These are phyloP conservation scores for Phyllosticta ampelicida DNA, from an alignment of 2,329 filamentous ascomycete genomes.

Conservation along the genomic window DNA sequence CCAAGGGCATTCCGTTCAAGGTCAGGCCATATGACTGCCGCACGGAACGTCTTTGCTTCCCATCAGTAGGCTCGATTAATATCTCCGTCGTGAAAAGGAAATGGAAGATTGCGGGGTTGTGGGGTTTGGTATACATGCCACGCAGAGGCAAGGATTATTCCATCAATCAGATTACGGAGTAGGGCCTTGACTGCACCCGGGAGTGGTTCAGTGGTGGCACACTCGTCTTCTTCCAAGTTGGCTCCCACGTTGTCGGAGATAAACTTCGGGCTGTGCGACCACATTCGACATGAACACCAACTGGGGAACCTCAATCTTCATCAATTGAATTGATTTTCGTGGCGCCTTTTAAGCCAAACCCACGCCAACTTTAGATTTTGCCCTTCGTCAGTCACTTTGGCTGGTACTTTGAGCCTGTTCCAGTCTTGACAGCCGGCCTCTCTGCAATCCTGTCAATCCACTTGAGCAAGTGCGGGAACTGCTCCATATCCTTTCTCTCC, in stretches of 20 bases:
- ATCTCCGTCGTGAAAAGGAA: not conserved
- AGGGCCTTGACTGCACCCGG: not conserved
- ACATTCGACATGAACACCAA: too few species aligned
- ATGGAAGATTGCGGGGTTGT: not conserved
- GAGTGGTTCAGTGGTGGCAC: not conserved
- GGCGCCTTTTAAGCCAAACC: not conserved
- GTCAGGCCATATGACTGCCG: not conserved
- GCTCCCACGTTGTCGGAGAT: not conserved
- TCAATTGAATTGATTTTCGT: not conserved
- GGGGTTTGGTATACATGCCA: not conserved
- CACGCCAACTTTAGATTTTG: not conserved
- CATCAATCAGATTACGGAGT: not conserved
- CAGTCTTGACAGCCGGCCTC: slow-evolving; percentile 38
- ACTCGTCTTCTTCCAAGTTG: not conserved
- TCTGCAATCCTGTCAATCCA: slow-evolving; percentile 44
- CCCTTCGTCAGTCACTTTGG: slow-evolving; percentile 1
- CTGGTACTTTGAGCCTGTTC: slow-evolving; percentile 16
- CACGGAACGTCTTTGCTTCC: not conserved
- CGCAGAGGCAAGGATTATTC: not conserved
- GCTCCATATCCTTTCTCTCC: slow-evolving; percentile 37
- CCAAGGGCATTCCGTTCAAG: not conserved
- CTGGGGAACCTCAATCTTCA: too few species aligned
- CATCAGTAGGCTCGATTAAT: not conserved
- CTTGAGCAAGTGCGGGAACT: slow-evolving; percentile 41
- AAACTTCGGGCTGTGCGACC: too few species aligned